Evolutionary conservation across 1,284 basidiomycete species (phyloP).

Genomic region (Apiotrichum veenhuisii): DNA sequence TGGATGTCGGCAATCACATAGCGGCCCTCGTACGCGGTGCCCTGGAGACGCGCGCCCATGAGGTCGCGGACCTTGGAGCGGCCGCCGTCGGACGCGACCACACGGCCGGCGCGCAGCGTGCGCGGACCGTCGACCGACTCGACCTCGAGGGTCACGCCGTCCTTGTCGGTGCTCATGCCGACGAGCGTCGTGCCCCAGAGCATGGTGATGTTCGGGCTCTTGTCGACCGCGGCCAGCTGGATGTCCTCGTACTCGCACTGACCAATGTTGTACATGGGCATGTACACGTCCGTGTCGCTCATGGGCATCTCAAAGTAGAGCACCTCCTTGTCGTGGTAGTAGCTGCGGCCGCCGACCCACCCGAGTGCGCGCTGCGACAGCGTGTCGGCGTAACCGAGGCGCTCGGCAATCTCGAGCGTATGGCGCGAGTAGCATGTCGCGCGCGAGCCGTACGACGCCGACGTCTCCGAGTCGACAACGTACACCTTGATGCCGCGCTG

Average conservation of each 20-base stretch:
- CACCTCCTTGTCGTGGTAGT: constrained; percentile 18
- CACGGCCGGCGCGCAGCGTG: constrained; percentile 14
- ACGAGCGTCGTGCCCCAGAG: constrained; percentile 14
- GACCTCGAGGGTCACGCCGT: constrained; percentile 15
- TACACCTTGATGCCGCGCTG: constrained; percentile 17
- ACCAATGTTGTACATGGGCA: constrained; percentile 22
- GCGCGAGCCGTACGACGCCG: constrained; percentile 19
- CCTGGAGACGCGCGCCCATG: constrained; percentile 11
- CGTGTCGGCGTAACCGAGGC: constrained; percentile 16
- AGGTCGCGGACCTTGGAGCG: constrained; percentile 17
- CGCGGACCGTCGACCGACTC: constrained; percentile 16
- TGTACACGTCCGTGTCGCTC: constrained; percentile 1
- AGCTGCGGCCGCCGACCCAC: constrained; percentile 16
- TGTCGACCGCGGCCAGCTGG: constrained; percentile 10
- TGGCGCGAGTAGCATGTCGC: constrained; percentile 23
- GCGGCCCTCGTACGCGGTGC: constrained; percentile 20
- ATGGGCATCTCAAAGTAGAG: constrained; percentile 20
- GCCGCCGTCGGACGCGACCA: constrained; percentile 16
- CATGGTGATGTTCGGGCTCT: constrained; percentile 13
- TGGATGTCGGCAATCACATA: constrained; percentile 24
- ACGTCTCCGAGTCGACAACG: constrained; percentile 14
- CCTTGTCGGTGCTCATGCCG: constrained; percentile 5
- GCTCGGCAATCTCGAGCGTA: constrained; percentile 19
- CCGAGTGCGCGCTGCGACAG: constrained; percentile 13
- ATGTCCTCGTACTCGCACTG: constrained; percentile 24